A percentile compares a stretch with the other conserved stretches of the same genome.
These are phyloP conservation scores for Globisporangium uncinulatum DNA, from an alignment of 352 stramenopile species.

Conservation along the genomic window DNA sequence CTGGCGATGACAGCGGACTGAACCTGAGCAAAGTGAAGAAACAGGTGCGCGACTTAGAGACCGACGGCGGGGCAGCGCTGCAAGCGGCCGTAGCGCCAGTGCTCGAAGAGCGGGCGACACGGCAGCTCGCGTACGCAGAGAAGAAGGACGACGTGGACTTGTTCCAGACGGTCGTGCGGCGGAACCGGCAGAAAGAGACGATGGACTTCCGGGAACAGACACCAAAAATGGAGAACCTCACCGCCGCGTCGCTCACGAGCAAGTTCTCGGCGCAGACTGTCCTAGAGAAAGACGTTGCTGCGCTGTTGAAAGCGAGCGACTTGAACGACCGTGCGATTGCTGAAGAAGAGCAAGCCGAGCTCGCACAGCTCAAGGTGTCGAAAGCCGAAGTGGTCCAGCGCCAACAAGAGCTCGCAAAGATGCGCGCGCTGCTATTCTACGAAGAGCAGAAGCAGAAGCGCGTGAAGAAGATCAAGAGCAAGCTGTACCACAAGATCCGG, in stretches of 20 bases:
- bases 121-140: slow-evolving; percentile 88
- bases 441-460: slow-evolving; percentile 97
- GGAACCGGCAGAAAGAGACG: slow-evolving; percentile 93
- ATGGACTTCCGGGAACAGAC: slow-evolving; percentile 93
- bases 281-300: slow-evolving; percentile 83
- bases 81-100: slow-evolving; percentile 67
- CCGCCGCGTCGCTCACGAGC: slow-evolving; percentile 78
- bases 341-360: slow-evolving; percentile 64
- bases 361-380: slow-evolving; percentile 68
- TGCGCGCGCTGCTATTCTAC: slow-evolving; percentile 98
- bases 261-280: slow-evolving; percentile 92
- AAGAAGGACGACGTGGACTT: slow-evolving; percentile 85
- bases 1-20: slow-evolving; percentile 21
- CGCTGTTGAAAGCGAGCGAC: slow-evolving; percentile 53
- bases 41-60: slow-evolving; percentile 66
- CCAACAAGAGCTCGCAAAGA: slow-evolving; percentile 92
- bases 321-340: slow-evolving; percentile 55
- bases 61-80: slow-evolving; percentile 45
- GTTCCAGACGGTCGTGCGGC: slow-evolving; percentile 88
- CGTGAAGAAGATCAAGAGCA: slow-evolving; percentile 99
- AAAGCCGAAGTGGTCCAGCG: slow-evolving; percentile 76
- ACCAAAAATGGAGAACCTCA: slow-evolving; percentile 70
- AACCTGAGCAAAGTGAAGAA: slow-evolving; percentile 63
- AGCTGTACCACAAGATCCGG: slow-evolving; percentile 97
- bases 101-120: slow-evolving; percentile 79